These are phyloP conservation scores for Rhododendron ovatum DNA, from an alignment of 148 eudicot genomes.

Conservation along the genomic window DNA sequence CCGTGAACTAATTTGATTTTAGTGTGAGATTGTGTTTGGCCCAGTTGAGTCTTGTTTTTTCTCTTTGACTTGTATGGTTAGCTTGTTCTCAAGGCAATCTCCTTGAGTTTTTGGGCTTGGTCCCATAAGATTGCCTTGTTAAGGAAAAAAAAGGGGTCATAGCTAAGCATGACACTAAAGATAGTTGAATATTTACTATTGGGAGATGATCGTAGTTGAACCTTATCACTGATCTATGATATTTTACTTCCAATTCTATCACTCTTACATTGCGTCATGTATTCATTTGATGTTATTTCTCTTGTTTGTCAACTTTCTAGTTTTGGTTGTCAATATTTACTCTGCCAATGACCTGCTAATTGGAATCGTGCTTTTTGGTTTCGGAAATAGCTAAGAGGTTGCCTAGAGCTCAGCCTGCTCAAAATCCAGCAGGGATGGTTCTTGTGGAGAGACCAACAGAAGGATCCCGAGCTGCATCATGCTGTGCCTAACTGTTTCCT, in stretches of 20 bases:
- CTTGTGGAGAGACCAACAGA: slow-evolving; percentile 76
- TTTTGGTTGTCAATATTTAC: slow-evolving; percentile 7
- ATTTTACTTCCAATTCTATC: neutral
- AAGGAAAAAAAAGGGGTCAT: neutral
- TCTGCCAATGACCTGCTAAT: neutral
- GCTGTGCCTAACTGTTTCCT: slow-evolving; percentile 46
- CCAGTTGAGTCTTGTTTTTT: neutral
- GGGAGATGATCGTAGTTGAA: neutral
- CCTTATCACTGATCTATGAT: neutral
- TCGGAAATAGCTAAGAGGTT: slow-evolving; percentile 57
- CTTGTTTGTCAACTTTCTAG: neutral
- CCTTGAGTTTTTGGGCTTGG: neutral
- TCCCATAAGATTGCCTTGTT: neutral
- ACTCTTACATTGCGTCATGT: neutral
- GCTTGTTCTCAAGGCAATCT: neutral
- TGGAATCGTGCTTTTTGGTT: neutral
- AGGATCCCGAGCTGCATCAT: slow-evolving; percentile 60
- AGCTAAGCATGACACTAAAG: neutral
- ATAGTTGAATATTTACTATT: neutral
- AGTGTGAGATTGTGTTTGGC: neutral
- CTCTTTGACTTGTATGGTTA: neutral
- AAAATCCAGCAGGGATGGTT: slow-evolving; percentile 93
- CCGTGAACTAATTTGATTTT: neutral
- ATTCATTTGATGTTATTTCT: neutral
- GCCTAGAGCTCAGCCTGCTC: slow-evolving; percentile 85